Conservation (phyloP, 73 alveolate genomes). For the Paramecium caudatum region DNA sequence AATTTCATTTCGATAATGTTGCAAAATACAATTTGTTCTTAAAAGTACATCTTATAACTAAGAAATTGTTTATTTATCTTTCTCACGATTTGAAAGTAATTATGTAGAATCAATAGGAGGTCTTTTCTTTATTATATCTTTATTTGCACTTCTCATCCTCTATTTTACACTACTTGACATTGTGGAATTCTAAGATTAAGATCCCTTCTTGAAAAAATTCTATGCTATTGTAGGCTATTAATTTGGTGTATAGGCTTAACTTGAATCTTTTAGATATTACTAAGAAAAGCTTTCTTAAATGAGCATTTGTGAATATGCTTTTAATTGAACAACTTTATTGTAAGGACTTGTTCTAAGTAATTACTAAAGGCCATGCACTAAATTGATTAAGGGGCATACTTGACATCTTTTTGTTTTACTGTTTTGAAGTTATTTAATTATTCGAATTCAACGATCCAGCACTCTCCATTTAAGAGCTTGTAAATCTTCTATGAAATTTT, state of each 20-base stretch:
- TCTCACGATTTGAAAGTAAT: constrained; percentile 49
- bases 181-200: constrained; percentile 42
- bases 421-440: neutral
- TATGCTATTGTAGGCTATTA: neutral
- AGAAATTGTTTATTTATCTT: constrained; percentile 50
- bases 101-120: constrained; percentile 3
- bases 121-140: constrained; percentile 3
- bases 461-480: constrained; percentile 47
- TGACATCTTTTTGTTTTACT: neutral
- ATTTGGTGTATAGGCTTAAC: constrained; percentile 24
- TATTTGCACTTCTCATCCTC: constrained; percentile 67
- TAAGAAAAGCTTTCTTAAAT: constrained; percentile 61
- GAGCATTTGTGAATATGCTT: constrained; percentile 57
- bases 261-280: constrained; percentile 30
- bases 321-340: constrained; percentile 5
- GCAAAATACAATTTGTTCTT: constrained; percentile 15
- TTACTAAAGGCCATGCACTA: constrained; percentile 60
- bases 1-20: neutral
- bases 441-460: neutral
- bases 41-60: neutral
- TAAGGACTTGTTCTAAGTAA: constrained; percentile 51
- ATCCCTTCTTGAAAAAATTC: constrained; percentile 55
- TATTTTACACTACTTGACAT: constrained; percentile 57
- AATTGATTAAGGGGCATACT: constrained; percentile 44
- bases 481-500: constrained; percentile 49